Percentiles rank a stretch among this genome's conserved stretches.
Conservation (phyloP, 2,329 filamentous ascomycete genomes). For the Cladobotryum mycophilum region DNA sequence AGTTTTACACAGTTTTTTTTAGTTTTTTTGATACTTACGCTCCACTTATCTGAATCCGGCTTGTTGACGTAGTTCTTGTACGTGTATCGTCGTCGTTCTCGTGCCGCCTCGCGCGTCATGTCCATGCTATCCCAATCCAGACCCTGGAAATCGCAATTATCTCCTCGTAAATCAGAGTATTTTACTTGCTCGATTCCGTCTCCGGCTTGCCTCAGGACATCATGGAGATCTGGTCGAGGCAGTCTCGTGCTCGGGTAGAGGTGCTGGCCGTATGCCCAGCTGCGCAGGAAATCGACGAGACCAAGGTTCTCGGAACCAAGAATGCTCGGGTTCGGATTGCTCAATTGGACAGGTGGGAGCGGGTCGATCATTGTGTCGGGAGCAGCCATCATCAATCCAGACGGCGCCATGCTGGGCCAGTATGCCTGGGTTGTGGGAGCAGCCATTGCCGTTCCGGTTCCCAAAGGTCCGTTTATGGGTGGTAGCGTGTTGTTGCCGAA, state of each 20-base stretch:
- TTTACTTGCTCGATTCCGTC: constrained; percentile 19
- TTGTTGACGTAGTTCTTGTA: constrained; percentile 56
- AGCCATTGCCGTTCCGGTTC: neutral
- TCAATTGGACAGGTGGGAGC: constrained; percentile 18
- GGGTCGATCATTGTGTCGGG: constrained; percentile 2
- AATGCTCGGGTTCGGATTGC: constrained; percentile 29
- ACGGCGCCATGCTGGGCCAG: neutral
- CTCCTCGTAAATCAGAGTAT: constrained; percentile 47
- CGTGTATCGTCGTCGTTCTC: constrained; percentile 38
- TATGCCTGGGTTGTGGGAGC: neutral
- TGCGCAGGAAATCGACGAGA: constrained; percentile 43
- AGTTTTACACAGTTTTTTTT: neutral
- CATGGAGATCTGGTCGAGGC: constrained; percentile 22
- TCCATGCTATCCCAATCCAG: constrained; percentile 51
- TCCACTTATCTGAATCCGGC: constrained; percentile 39
- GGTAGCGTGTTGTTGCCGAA: no score
- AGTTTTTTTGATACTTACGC: constrained; percentile 40
- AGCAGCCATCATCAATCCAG: neutral
- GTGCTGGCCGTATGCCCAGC: constrained; percentile 35
- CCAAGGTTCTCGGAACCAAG: constrained; percentile 45
- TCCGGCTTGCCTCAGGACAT: constrained; percentile 26
- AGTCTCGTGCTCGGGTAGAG: constrained; percentile 15
- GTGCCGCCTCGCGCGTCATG: constrained; percentile 43
- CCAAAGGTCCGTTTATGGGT: no score
- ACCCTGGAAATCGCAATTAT: constrained; percentile 53